Evolutionary conservation across 1,139 yeast species (phyloP), one percentile per base, ranked within the genome.

Genomic region (Hansenula lynferdii): DNA sequence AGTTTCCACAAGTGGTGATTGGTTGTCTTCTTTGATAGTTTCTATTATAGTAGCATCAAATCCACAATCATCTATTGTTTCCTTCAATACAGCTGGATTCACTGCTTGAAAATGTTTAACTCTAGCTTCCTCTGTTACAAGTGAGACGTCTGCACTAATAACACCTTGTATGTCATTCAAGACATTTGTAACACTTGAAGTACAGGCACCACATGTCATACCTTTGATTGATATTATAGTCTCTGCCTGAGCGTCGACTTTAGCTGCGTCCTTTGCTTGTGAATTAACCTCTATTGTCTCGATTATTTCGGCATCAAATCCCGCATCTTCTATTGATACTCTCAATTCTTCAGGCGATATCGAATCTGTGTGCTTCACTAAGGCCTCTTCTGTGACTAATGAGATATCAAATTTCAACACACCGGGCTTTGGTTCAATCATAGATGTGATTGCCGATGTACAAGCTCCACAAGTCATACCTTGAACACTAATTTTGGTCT

Each of bases 391-490:
- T 0, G 95, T 86, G 5, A 84, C 67, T 16, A 85, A 64, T 5
- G 94, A 81, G 3, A 89, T 84, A 5, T 73, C 69, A 0, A 69
- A 86, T 16, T 41, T 42, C 7, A 12, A 7, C 2, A 61, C 58
- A 19, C 55, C 51, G 4, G 79, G 78, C 8, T 72, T 35, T 1
- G 58, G 51, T 39, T 67, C 64, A 14, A 85, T 54, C 0, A 80
- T 75, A 23, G 61, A 58, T 1, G 81, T 75, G 20, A 89, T 77
- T 1, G 92, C 66, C 1, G 79, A 70, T 2, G 80, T 72, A 56
- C 96, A 89, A 2, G 92, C 75, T 3, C 89, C 82, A 54, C 96
- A 89, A 4, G 96, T 86, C 96, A 89, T 89, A 6, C 96, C 96
- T 6, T 36, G 22, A 1, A 52, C 28, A 26, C 47, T 49, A 21